These are phyloP conservation scores for Candida ipomoeae DNA, from an alignment of 805 yeast genomes.

Conservation along the genomic window DNA sequence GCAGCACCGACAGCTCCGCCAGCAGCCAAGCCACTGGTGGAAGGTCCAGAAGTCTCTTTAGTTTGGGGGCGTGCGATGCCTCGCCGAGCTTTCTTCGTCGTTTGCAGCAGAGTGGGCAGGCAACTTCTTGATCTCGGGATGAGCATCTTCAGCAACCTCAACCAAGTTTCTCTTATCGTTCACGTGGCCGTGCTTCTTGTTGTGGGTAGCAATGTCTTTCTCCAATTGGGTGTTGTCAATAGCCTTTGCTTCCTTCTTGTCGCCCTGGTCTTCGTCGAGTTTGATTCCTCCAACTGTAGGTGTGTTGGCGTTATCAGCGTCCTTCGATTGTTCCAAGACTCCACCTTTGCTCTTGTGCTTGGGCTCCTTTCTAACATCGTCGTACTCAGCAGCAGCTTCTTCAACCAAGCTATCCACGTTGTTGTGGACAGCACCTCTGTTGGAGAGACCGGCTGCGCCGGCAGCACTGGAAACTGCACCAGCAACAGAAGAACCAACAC, in stretches of 20 bases:
- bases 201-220: conserved; percentile 23
- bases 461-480: conserved; percentile 21
- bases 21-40: conserved; percentile 4
- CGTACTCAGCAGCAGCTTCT: conserved; percentile 15
- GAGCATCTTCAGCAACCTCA: conserved; percentile 25
- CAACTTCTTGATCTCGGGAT: conserved; percentile 15
- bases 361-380: conserved; percentile 9
- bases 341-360: conserved; percentile 10
- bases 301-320: neutral
- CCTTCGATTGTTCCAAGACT: conserved; percentile 6
- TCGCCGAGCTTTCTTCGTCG: conserved; percentile 3
- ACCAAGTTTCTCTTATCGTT: conserved; percentile 23
- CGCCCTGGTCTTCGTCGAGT: conserved; percentile 1
- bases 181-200: conserved; percentile 24
- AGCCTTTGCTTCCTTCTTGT: conserved; percentile 6
- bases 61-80: conserved; percentile 9
- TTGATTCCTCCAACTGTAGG: conserved; percentile 3
- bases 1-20: conserved; percentile 7
- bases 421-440: conserved; percentile 2
- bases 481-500: conserved; percentile 13
- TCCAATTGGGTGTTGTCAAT: conserved; percentile 19
- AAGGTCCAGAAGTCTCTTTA: conserved; percentile 1
- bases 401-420: conserved; percentile 19
- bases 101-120: conserved; percentile 15
- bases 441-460: conserved; percentile 15